Evolutionary conservation across 192 early-diverging fungal genomes (phyloP).

Genomic region (Obelidium mucronatum): DNA sequence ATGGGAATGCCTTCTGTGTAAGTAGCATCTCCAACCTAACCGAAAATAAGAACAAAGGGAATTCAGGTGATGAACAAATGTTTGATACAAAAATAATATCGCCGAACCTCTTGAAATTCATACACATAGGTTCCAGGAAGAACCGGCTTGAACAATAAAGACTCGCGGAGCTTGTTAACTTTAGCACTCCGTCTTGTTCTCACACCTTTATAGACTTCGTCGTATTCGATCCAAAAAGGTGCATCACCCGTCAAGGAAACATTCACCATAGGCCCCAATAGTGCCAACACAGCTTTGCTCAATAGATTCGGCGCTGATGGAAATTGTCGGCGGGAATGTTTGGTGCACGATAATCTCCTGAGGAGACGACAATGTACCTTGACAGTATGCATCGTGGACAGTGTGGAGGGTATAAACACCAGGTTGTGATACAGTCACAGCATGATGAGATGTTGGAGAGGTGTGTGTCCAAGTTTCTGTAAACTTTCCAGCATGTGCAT

Average conservation of each 20-base stretch:
- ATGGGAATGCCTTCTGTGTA: slow-evolving; percentile 50
- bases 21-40: slow-evolving; percentile 53
- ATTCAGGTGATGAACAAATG: not conserved
- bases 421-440: slow-evolving; percentile 24
- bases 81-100: not conserved
- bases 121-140: slow-evolving; percentile 53
- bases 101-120: slow-evolving; percentile 44
- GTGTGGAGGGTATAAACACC: slow-evolving; percentile 46
- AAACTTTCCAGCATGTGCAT: not conserved
- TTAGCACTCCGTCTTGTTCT: not conserved
- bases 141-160: slow-evolving; percentile 24
- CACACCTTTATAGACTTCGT: slow-evolving; percentile 24
- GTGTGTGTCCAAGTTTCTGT: not conserved
- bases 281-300: slow-evolving; percentile 59
- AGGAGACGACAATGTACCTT: slow-evolving; percentile 39
- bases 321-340: slow-evolving; percentile 48
- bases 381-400: slow-evolving; percentile 55
- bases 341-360: slow-evolving; percentile 39
- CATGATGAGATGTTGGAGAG: not conserved
- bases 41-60: slow-evolving; percentile 11
- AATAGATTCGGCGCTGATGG: slow-evolving; percentile 42
- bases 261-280: slow-evolving; percentile 51
- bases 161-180: slow-evolving; percentile 28
- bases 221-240: slow-evolving; percentile 55
- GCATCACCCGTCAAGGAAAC: slow-evolving; percentile 56